These are phyloP conservation scores for Yamadazyma sp. DNA, from an alignment of 1,139 yeast species.

Conservation along the genomic window DNA sequence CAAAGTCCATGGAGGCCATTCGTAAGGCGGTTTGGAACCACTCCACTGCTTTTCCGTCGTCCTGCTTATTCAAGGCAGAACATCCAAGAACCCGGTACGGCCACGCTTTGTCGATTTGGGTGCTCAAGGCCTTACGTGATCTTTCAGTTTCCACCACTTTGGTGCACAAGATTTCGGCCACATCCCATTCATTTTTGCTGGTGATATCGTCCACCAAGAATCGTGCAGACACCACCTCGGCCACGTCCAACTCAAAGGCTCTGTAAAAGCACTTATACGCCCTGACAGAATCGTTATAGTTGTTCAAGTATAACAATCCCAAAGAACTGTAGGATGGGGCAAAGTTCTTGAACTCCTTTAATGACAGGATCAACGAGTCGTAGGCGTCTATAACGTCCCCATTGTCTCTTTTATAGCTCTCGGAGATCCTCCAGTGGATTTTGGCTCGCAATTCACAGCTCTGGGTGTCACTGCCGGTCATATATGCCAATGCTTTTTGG, in stretches of 20 bases:
- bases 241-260: conserved; percentile 84
- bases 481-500: conserved; percentile 36
- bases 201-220: conserved; percentile 71
- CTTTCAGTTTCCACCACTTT: conserved; percentile 63
- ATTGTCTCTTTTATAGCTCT: conserved; percentile 39
- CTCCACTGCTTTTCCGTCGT: conserved; percentile 79
- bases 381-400: conserved; percentile 43
- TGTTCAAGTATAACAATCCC: conserved; percentile 66
- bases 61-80: conserved; percentile 67
- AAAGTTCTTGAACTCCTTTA: conserved; percentile 60
- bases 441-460: conserved; percentile 59
- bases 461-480: conserved; percentile 52
- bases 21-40: conserved; percentile 87
- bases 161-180: conserved; percentile 74
- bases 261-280: conserved; percentile 87
- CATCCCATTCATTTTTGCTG: conserved; percentile 71
- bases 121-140: conserved; percentile 51
- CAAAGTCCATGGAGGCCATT: conserved; percentile 60
- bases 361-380: conserved; percentile 56
- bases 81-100: conserved; percentile 87
- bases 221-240: conserved; percentile 73
- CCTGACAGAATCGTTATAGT: conserved; percentile 57
- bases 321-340: conserved; percentile 81
- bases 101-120: conserved; percentile 58
- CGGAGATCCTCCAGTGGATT: conserved; percentile 72